Evolutionary conservation across 2,329 filamentous ascomycete genomes (phyloP), one percentile per base, ranked within the genome.

Genomic region (Neopestalotiopsis clavispora): DNA sequence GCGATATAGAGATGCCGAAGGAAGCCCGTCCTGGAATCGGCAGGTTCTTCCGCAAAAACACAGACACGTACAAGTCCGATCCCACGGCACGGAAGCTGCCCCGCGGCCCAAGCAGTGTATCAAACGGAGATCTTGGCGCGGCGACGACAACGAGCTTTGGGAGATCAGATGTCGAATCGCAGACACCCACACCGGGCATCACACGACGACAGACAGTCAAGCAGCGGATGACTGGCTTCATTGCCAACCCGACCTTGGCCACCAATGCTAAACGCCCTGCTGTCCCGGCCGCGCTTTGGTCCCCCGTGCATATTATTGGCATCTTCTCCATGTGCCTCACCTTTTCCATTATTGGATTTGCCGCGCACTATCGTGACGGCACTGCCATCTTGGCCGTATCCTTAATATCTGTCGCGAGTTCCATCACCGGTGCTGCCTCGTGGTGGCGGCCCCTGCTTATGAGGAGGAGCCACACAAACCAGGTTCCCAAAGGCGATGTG

Each of bases 361-460:
- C 85, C 0, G 74, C 78, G 2, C 49, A 79, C 13, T 81, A 84
- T 70, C 68, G 81, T 20, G 86, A 89, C 72, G 86, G 85, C 7
- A 84, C 85, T 1, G 86, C 86, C 20, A 81, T 85, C 20, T 61
- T 87, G 17, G 86, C 88, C 28, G 82, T 90, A 10, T 76, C 79
- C 0, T 79, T 86, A 32, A 84, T 91, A 67, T 85, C 86, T 9
- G 67, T 85, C 10, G 84, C 86, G 2, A 86, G 86, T 20, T 85
- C 82, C 17, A 78, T 90, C 2, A 84, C 87, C 3, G 87, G 89
- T 28, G 84, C 85, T 69, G 88, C 88, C 9, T 87, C 86, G 3
- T 85, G 83, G 76, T 91, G 89, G 89, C 79, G 80, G 42, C 87
- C 89, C 0, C 79, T 85, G 10, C 80, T 90, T 23, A 86, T 85